Conservation (phyloP, 2,329 filamentous ascomycete genomes). For the Tetracladium maxilliforme region DNA sequence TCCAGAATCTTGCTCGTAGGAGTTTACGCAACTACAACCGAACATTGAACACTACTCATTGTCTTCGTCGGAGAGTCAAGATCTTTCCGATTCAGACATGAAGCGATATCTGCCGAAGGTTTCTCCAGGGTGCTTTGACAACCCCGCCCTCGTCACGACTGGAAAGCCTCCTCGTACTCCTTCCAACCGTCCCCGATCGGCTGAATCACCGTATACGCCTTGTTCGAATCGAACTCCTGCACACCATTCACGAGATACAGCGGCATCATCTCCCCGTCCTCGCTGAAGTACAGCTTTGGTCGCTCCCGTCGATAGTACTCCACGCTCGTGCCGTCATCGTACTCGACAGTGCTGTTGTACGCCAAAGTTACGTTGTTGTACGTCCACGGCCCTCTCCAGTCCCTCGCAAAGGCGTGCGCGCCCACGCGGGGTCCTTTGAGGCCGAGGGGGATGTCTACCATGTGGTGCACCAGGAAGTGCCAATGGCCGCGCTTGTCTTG, state of each 20-base stretch:
- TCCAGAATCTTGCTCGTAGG: no score
- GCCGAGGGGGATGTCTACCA: conserved; percentile 15
- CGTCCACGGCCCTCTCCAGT: conserved; percentile 14
- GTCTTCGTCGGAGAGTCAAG: no score
- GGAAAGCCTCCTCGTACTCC: no score
- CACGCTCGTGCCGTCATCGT: conserved; percentile 22
- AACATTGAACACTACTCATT: no score
- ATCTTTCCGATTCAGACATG: no score
- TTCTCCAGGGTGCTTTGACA: no score
- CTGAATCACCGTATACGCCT: conserved; percentile 24
- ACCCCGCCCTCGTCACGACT: no score
- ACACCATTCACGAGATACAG: conserved; percentile 31
- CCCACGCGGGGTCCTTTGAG: conserved; percentile 16
- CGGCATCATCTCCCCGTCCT: conserved; percentile 27
- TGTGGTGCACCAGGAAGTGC: conserved; percentile 17
- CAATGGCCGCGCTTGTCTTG: conserved; percentile 18
- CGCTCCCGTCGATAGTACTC: conserved; percentile 27
- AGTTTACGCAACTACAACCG: no score
- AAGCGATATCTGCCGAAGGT: no score
- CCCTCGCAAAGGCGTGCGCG: conserved; percentile 15
- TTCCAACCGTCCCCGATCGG: conserved; percentile 19
- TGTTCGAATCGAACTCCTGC: conserved; percentile 18
- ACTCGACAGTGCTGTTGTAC: conserved; percentile 11
- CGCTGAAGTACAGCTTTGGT: conserved; percentile 31
- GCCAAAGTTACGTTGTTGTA: conserved; percentile 15